These are phyloP conservation scores for Hamigera avellanea DNA, from an alignment of 495 filamentous ascomycete genomes.

Conservation along the genomic window DNA sequence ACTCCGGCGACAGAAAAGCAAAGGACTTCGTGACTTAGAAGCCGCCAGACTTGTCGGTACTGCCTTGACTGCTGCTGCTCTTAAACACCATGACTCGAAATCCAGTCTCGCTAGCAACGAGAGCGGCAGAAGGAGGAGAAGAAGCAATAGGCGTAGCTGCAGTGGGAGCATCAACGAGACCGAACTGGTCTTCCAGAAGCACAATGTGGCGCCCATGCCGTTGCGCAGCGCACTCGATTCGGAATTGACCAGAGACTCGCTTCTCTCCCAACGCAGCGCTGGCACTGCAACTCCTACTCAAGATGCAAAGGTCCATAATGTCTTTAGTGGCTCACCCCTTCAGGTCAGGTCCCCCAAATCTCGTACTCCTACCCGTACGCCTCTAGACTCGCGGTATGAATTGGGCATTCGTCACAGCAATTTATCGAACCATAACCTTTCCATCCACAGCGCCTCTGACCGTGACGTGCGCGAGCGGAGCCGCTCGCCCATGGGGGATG, in stretches of 20 bases:
- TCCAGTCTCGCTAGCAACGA: slow-evolving; percentile 44
- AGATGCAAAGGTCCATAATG: slow-evolving; percentile 37
- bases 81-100: slow-evolving; percentile 53
- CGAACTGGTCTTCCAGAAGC: slow-evolving; percentile 49
- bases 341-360: slow-evolving; percentile 41
- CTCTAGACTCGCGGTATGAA: slow-evolving; percentile 35
- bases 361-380: slow-evolving; percentile 41
- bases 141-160: slow-evolving; percentile 32
- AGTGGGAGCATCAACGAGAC: slow-evolving; percentile 45
- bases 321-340: slow-evolving; percentile 40
- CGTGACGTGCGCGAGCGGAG: slow-evolving; percentile 32
- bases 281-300: slow-evolving; percentile 27
- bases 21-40: slow-evolving; percentile 44
- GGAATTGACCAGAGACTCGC: slow-evolving; percentile 78
- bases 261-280: slow-evolving; percentile 72
- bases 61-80: slow-evolving; percentile 50
- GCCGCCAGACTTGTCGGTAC: slow-evolving; percentile 42
- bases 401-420: slow-evolving; percentile 47
- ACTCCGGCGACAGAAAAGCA: slow-evolving; percentile 46
- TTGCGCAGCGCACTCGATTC: slow-evolving; percentile 76
- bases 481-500: slow-evolving; percentile 35
- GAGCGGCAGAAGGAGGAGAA: slow-evolving; percentile 31
- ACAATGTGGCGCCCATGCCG: slow-evolving; percentile 67
- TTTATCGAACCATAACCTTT: slow-evolving; percentile 43
- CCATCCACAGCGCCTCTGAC: slow-evolving; percentile 38